Conservation (phyloP, 768 basidiomycete genomes). For the Rhizopogon vesiculosus region DNA sequence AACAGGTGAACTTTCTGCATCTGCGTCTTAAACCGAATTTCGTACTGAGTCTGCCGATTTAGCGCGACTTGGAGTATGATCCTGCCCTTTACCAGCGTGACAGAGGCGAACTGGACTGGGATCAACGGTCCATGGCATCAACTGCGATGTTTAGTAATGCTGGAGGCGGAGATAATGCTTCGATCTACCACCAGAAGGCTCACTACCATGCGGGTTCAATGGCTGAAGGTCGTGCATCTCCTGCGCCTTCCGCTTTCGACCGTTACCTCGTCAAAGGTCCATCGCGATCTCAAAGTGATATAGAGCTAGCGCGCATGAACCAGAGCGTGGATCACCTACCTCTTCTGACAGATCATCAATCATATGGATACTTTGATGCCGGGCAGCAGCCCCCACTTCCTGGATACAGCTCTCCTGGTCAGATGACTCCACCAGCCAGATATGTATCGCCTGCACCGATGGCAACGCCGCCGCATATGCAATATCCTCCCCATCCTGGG, state of each 20-base stretch:
- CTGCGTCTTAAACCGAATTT: not conserved
- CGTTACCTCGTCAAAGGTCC: slow-evolving; percentile 53
- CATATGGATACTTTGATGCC: slow-evolving; percentile 11
- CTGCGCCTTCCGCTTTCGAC: slow-evolving; percentile 47
- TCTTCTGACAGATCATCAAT: slow-evolving; percentile 36
- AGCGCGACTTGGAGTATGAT: slow-evolving; percentile 79
- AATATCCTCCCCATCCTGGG: slow-evolving; percentile 31
- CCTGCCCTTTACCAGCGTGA: slow-evolving; percentile 75
- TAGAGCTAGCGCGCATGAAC: slow-evolving; percentile 57
- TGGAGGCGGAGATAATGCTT: slow-evolving; percentile 26
- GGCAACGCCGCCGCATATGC: slow-evolving; percentile 37
- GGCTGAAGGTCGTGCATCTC: slow-evolving; percentile 31
- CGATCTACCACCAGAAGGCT: slow-evolving; percentile 37
- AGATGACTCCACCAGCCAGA: slow-evolving; percentile 18
- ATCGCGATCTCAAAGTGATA: slow-evolving; percentile 27
- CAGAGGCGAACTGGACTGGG: slow-evolving; percentile 86
- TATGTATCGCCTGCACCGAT: slow-evolving; percentile 28
- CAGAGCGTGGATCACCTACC: slow-evolving; percentile 51
- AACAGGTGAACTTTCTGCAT: slow-evolving; percentile 44
- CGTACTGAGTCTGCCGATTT: slow-evolving; percentile 1
- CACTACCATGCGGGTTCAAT: slow-evolving; percentile 33
- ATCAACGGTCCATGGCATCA: slow-evolving; percentile 69
- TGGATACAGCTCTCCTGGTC: slow-evolving; percentile 17
- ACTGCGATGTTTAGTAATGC: slow-evolving; percentile 43
- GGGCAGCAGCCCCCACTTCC: slow-evolving; percentile 17